A percentile compares a stretch with the other conserved stretches of the same genome.
phyloP scores from a whole-genome alignment of 768 basidiomycete genomes.

The Candolleomyces eurysporus region DNA sequence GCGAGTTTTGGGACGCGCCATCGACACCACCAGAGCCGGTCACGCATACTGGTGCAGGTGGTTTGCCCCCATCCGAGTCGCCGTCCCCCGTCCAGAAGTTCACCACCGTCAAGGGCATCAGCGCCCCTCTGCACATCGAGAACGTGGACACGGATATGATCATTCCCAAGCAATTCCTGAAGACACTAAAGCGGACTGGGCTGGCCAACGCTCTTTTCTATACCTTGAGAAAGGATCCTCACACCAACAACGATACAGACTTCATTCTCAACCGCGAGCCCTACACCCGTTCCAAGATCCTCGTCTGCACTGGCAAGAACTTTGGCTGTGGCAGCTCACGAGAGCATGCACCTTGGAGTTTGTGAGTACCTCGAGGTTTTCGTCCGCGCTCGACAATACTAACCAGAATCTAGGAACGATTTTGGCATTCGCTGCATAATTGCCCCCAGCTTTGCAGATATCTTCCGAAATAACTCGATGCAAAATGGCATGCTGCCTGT shows the following conservation, averaged over 20 bases:
- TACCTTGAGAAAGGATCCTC: conserved; percentile 73
- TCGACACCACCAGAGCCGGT: conserved; percentile 54
- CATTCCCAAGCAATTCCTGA: conserved; percentile 92
- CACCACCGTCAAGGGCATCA: conserved; percentile 66
- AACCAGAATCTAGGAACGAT: conserved; percentile 46
- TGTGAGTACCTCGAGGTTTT: conserved; percentile 45
- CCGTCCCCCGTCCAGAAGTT: conserved; percentile 60
- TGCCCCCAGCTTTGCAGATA: conserved; percentile 88
- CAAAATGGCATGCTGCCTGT: conserved; percentile 93
- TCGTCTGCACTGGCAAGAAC: conserved; percentile 84
- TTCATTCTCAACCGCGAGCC: conserved; percentile 83
- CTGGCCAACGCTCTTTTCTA: conserved; percentile 82
- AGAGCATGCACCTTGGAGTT: conserved; percentile 88
- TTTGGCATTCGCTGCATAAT: conserved; percentile 89
- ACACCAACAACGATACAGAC: conserved; percentile 77
- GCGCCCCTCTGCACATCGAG: conserved; percentile 76
- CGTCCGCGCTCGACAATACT: neutral
- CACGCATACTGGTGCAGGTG: conserved; percentile 26
- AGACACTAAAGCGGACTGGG: conserved; percentile 88
- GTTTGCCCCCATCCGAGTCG: conserved; percentile 40
- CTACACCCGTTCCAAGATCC: conserved; percentile 71
- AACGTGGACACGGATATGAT: conserved; percentile 95
- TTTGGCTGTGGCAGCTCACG: conserved; percentile 91
- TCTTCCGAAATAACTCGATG: conserved; percentile 87
- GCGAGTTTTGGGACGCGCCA: conserved; percentile 75